Conservation (phyloP, 176 grass and related monocot species). For the Cenchrus purpureus region DNA sequence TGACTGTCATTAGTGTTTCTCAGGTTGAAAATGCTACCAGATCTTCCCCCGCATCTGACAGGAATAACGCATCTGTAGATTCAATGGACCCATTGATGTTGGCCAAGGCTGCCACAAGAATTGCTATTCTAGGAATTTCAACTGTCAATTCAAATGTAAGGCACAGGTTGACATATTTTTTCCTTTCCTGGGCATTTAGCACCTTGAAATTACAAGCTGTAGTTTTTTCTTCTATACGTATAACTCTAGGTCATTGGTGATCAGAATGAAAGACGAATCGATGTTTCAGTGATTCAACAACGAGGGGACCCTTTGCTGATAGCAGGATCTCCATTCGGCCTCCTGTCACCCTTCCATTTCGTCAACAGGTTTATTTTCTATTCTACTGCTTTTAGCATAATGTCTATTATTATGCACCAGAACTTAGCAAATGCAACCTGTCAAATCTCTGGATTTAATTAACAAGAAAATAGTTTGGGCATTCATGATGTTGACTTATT, state of each 20-base stretch:
- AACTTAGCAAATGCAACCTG: not conserved
- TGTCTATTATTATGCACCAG: not conserved
- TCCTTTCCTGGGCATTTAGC: constrained; percentile 45
- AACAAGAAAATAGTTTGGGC: constrained; percentile 1
- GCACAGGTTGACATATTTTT: constrained; percentile 17
- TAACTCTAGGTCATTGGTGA: constrained; percentile 37
- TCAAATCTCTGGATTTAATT: constrained; percentile 1
- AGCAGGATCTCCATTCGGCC: constrained; percentile 86
- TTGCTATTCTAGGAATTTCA: constrained; percentile 83
- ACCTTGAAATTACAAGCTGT: constrained; percentile 31
- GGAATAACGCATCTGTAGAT: constrained; percentile 47
- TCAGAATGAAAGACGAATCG: constrained; percentile 59
- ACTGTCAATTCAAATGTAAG: constrained; percentile 56
- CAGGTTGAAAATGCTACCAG: constrained; percentile 59
- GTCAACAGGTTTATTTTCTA: constrained; percentile 70
- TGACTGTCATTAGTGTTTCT: constrained; percentile 32
- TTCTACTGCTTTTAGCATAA: constrained; percentile 23
- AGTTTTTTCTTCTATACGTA: constrained; percentile 10
- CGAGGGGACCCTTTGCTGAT: constrained; percentile 78
- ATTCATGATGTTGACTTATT: not conserved
- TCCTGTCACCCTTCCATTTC: constrained; percentile 87
- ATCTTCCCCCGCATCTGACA: constrained; percentile 55
- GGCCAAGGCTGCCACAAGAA: constrained; percentile 75
- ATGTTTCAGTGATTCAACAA: constrained; percentile 61
- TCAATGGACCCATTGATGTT: constrained; percentile 46